Conservation (phyloP, 2,329 filamentous ascomycete species). For the Diaporthe velutina region DNA sequence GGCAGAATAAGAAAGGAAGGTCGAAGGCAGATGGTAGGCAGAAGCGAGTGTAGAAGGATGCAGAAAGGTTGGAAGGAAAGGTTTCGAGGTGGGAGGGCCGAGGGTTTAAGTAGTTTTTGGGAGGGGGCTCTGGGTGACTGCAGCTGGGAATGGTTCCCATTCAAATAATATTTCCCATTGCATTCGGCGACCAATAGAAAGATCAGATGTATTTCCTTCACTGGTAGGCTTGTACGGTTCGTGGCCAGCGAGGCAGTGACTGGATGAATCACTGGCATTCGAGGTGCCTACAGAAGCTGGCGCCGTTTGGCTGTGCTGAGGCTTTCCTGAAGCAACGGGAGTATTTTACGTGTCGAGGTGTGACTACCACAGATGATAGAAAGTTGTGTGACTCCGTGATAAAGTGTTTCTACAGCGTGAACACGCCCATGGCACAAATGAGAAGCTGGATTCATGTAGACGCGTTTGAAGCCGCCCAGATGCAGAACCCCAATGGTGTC, state of each 20-base stretch:
- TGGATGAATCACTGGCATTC: not conserved
- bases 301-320: not conserved
- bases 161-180: conserved; percentile 11
- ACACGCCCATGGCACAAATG: not conserved
- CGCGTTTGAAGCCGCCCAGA: not conserved
- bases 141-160: not conserved
- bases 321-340: not conserved
- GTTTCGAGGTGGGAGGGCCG: not conserved
- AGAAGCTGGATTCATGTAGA: not conserved
- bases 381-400: rapidly evolving
- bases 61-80: not conserved
- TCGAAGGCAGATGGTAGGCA: not conserved
- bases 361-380: too few relatives aligned
- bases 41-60: not conserved
- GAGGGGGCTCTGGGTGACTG: not conserved
- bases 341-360: too few relatives aligned
- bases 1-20: not conserved
- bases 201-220: not conserved
- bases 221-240: not conserved
- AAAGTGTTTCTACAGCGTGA: not conserved
- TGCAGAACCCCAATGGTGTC: not conserved
- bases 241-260: not conserved
- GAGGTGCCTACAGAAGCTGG: not conserved
- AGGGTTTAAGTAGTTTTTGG: conserved; percentile 10
- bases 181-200: not conserved